Base-by-base conservation (phyloP, 345 rosid genomes). In the Gossypium bickii region DNA sequence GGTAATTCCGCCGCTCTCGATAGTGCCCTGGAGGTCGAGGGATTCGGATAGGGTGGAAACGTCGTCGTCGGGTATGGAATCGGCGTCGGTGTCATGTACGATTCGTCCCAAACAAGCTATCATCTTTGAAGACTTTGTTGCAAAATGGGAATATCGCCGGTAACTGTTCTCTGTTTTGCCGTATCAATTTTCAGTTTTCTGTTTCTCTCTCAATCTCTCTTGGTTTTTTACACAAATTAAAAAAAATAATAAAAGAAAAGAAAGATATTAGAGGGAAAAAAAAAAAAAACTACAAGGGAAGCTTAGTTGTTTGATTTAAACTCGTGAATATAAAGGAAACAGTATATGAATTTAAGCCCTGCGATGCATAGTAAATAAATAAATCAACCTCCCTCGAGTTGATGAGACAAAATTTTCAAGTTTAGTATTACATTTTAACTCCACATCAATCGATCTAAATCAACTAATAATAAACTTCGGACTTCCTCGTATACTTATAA, bases 101-200 rank as follows among this genome's bases (percentile, higher is more conserved):
- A 83, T 87, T 49, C 87, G 85, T 77, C 85, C 97, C 57, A 90
- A 24, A 82, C 82, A 94, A 2, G 93, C 96, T 71, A 95, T 93
- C 98, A 95, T 95, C 74, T 73, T 77, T 52, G 66, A 67, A 9
- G 12, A 55, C 22, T 55, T 55, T 0, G 24, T 64, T 8, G 20
- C 57, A 9, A 17, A 29, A 34, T 70, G 59, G 18, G 60, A 67
- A 53, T 25, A 18, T 78, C 53, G 74, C 76, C 76, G 60, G 64
- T 59, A 59, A 59, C 64, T 59, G 64, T 12, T 24, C 27, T 24
- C 38, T 25, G 38, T 24, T 59, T 59, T 59, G 2, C 64, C 12
- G 17, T 25, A 11, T 59, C 9, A 12, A 25, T 12, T 25, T 59
- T 59, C 64, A 24, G 62, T 58, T 59, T 12, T 25, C 34, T 11